phyloP scores from a whole-genome alignment of 257 asterid species.

The Nicotiana knightiana region DNA sequence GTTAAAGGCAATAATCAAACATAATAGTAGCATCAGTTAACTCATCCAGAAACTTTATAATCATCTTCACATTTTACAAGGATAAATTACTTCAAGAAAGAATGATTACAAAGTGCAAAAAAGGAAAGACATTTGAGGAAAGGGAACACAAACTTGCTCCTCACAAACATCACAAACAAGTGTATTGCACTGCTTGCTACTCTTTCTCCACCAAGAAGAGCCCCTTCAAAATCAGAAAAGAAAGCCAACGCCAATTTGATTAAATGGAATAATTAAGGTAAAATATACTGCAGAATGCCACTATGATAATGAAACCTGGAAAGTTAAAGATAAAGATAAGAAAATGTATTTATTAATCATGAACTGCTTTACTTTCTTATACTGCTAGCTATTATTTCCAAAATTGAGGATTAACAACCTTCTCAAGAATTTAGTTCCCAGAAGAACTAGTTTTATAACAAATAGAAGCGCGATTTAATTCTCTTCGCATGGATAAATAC shows the following conservation, averaged over 20 bases:
- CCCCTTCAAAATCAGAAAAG: background rate
- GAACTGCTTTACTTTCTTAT: background rate
- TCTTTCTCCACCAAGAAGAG: background rate
- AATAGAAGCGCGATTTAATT: background rate
- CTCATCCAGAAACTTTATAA: background rate
- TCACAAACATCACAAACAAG: slow-evolving; percentile 7
- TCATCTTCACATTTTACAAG: background rate
- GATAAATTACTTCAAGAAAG: background rate
- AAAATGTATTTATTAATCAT: background rate
- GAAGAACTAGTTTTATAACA: background rate
- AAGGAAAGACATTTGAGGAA: background rate
- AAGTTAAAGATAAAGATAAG: background rate
- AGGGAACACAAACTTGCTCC: background rate
- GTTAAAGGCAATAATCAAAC: background rate
- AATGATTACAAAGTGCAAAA: background rate
- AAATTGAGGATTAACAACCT: background rate
- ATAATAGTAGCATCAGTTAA: slow-evolving; percentile 2
- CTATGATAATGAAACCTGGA: background rate
- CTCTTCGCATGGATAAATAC: background rate
- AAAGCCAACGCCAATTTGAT: background rate
- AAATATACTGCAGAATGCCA: background rate
- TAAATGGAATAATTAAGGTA: background rate
- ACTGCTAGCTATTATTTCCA: background rate
- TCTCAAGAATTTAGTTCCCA: background rate
- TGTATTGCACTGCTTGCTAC: background rate